Conservation (phyloP, 2,329 filamentous ascomycete species). For the Geosmithia putterillii region DNA sequence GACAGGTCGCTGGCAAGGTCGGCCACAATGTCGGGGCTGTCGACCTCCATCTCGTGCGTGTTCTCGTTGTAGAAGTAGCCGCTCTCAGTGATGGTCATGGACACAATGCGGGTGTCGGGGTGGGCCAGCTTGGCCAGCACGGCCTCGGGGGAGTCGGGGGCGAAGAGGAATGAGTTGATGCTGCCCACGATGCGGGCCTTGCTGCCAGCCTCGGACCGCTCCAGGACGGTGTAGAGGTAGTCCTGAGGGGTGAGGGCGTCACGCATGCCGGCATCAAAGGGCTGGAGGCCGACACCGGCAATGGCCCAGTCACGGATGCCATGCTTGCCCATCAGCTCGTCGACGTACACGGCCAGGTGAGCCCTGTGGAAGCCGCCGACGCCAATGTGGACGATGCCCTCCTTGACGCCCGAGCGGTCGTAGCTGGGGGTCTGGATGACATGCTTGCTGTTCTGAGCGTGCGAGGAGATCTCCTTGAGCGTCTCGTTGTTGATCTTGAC, state of each 20-base stretch:
- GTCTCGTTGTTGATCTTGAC: background rate
- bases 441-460: background rate
- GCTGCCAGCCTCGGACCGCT: slow-evolving; percentile 39
- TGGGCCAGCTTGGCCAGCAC: slow-evolving; percentile 43
- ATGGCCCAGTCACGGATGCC: slow-evolving; percentile 33
- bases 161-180: slow-evolving; percentile 39
- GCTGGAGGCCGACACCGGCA: slow-evolving; percentile 37
- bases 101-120: slow-evolving; percentile 40
- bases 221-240: slow-evolving; percentile 39
- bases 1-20: slow-evolving; percentile 29
- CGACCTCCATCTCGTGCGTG: slow-evolving; percentile 35
- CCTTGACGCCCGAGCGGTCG: slow-evolving; percentile 30
- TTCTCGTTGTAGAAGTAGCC: slow-evolving; percentile 47
- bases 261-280: slow-evolving; percentile 37
- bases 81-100: slow-evolving; percentile 42
- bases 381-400: slow-evolving; percentile 41
- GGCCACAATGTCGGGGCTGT: slow-evolving; percentile 35
- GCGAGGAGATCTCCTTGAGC: background rate
- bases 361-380: slow-evolving; percentile 43
- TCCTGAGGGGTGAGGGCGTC: slow-evolving; percentile 34
- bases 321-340: slow-evolving; percentile 33
- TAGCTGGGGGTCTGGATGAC: slow-evolving; percentile 25
- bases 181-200: slow-evolving; percentile 33
- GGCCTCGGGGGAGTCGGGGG: slow-evolving; percentile 35
- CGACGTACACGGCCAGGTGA: slow-evolving; percentile 38